Evolutionary conservation across 177 flowering plant species (phyloP).

Genomic region (Vitis hybrid): DNA sequence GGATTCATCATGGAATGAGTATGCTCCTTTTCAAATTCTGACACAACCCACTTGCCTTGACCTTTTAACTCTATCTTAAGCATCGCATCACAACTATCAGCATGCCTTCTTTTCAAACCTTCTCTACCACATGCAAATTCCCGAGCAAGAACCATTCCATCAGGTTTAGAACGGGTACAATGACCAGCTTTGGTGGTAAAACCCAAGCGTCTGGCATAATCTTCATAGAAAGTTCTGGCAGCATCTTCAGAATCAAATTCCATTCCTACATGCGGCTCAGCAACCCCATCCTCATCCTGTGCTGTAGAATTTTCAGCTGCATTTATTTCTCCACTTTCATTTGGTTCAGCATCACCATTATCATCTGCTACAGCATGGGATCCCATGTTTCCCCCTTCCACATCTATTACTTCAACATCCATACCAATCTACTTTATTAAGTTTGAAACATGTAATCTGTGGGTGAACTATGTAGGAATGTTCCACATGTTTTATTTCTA

Average conservation of each 20-base stretch:
- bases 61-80: constrained; percentile 54
- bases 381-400: constrained; percentile 33
- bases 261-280: constrained; percentile 65
- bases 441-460: not conserved
- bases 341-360: constrained; percentile 32
- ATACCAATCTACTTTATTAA: constrained; percentile 12
- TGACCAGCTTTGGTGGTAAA: constrained; percentile 50
- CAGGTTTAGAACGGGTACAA: constrained; percentile 34
- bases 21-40: constrained; percentile 72
- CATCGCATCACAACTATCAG: constrained; percentile 60
- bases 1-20: constrained; percentile 52
- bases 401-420: constrained; percentile 49
- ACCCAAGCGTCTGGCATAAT: constrained; percentile 60
- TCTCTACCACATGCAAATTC: constrained; percentile 62
- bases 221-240: constrained; percentile 64
- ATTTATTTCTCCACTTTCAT: constrained; percentile 36
- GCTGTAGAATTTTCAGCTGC: constrained; percentile 26
- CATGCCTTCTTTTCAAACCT: constrained; percentile 40
- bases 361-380: constrained; percentile 32
- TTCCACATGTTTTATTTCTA: not conserved
- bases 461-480: not conserved
- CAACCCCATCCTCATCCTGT: constrained; percentile 40
- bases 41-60: constrained; percentile 59
- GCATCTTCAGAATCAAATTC: constrained; percentile 65
- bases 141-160: constrained; percentile 28